Evolutionary conservation across 331 rosid species (phyloP).

Genomic region (Rosa hybrid): DNA sequence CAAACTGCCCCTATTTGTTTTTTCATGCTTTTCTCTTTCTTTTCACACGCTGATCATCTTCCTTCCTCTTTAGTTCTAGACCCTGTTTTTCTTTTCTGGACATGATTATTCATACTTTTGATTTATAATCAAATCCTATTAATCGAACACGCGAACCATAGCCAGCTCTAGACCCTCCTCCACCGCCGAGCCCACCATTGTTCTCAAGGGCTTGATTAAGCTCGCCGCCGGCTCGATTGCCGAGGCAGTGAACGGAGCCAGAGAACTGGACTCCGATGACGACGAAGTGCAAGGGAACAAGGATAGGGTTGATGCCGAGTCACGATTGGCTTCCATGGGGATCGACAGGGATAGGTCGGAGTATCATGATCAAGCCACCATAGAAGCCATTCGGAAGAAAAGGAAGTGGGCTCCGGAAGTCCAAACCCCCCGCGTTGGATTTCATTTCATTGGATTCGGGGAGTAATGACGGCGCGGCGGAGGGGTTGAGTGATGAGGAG

Average conservation of each 20-base stretch:
- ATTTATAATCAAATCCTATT: too few species aligned
- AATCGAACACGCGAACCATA: constrained; percentile 85
- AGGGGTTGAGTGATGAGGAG: constrained; percentile 92
- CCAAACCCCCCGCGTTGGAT: constrained; percentile 70
- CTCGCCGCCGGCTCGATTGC: constrained; percentile 30
- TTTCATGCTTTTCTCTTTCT: too few species aligned
- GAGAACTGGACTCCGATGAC: constrained; percentile 46
- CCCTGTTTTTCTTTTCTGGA: too few species aligned
- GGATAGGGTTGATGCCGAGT: constrained; percentile 42
- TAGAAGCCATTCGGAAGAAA: constrained; percentile 74
- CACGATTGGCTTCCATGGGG: constrained; percentile 55
- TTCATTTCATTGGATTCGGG: constrained; percentile 84
- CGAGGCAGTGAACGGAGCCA: constrained; percentile 21
- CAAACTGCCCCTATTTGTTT: too few species aligned
- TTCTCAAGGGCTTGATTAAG: constrained; percentile 67
- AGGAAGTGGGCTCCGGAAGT: constrained; percentile 75
- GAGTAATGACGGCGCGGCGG: constrained; percentile 83
- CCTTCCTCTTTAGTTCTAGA: too few species aligned
- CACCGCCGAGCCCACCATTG: constrained; percentile 56
- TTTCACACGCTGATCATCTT: too few species aligned
- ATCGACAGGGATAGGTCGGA: constrained; percentile 47
- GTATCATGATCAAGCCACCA: constrained; percentile 65
- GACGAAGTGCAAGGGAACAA: constrained; percentile 32
- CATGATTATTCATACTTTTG: too few species aligned
- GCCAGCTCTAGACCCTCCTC: constrained; percentile 53